A percentile compares a stretch with the other conserved stretches of the same genome.
These are phyloP conservation scores for Hyaloraphidium curvatum DNA, from an alignment of 192 early-diverging fungal species.

Conservation along the genomic window DNA sequence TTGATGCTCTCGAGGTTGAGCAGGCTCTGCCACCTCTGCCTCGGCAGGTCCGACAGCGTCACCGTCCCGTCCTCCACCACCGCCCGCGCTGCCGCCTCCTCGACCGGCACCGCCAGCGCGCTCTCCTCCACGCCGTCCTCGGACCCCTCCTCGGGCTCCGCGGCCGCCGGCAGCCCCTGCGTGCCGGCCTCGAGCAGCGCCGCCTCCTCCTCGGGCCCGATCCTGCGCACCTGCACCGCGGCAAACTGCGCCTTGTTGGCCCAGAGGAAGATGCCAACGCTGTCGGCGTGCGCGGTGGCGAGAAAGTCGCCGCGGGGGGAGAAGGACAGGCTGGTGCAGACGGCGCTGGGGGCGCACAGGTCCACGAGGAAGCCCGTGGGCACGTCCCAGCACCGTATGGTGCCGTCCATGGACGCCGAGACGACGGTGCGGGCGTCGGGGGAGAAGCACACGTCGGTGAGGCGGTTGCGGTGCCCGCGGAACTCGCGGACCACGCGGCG, in stretches of 20 bases:
- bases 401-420: slow-evolving; percentile 60
- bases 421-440: slow-evolving; percentile 86
- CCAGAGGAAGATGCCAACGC: slow-evolving; percentile 86
- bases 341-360: slow-evolving; percentile 49
- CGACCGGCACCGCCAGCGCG: too few species aligned
- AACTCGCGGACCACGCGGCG: slow-evolving; percentile 69
- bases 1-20: slow-evolving; percentile 79
- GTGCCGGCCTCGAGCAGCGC: too few species aligned
- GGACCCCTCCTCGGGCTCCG: slow-evolving; percentile 13
- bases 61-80: slow-evolving; percentile 79
- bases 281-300: slow-evolving; percentile 78
- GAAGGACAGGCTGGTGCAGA: slow-evolving; percentile 68
- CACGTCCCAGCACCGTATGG: slow-evolving; percentile 89
- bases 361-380: slow-evolving; percentile 80
- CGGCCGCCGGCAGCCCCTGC: too few species aligned
- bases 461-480: slow-evolving; percentile 64
- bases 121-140: too few species aligned
- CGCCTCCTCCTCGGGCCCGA: slow-evolving; percentile 27
- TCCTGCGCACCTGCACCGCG: slow-evolving; percentile 43
- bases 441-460: slow-evolving; percentile 78
- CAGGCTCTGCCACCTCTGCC: slow-evolving; percentile 78
- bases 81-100: too few species aligned
- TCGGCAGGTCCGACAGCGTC: slow-evolving; percentile 57
- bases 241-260: slow-evolving; percentile 65
- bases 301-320: slow-evolving; percentile 83